These are phyloP conservation scores for Arthrobotrys conoides DNA, from an alignment of 2,329 filamentous ascomycete species.

Conservation along the genomic window DNA sequence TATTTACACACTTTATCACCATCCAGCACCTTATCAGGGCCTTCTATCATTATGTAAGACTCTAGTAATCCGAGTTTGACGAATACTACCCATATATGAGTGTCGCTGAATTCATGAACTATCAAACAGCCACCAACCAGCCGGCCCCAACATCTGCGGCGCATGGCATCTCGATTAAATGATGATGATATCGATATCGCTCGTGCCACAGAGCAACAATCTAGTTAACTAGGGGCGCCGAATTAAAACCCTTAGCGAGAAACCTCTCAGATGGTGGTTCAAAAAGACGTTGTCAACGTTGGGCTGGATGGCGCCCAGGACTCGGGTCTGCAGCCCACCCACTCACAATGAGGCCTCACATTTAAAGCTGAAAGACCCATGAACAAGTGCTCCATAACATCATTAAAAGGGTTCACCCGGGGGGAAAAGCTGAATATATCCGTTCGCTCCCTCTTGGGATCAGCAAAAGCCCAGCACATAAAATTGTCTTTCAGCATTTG, in stretches of 20 bases:
- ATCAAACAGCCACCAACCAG: constrained; percentile 17
- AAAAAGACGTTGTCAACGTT: constrained; percentile 48
- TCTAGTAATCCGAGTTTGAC: constrained; percentile 24
- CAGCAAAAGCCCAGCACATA: constrained; percentile 13
- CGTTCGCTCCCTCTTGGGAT: constrained; percentile 22
- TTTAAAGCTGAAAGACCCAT: constrained; percentile 3
- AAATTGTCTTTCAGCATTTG: neutral
- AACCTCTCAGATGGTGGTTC: constrained; percentile 37
- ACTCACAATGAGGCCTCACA: constrained; percentile 21
- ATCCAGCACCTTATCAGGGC: neutral
- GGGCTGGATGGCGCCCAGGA: constrained; percentile 23
- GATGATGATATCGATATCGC: constrained; percentile 11
- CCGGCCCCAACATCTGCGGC: neutral
- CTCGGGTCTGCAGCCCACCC: constrained; percentile 32
- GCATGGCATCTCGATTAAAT: constrained; percentile 9
- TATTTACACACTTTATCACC: neutral
- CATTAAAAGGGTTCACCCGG: neutral
- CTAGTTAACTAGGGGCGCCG: neutral
- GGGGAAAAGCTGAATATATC: neutral
- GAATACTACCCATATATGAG: neutral
- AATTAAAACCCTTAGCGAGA: constrained; percentile 45
- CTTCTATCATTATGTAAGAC: constrained; percentile 37
- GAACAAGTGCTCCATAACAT: neutral
- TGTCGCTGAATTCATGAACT: constrained; percentile 1
- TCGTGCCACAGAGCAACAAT: constrained; percentile 29